Evolutionary conservation across 73 alveolate genomes (phyloP).

Genomic region (Blepharisma japonicum): DNA sequence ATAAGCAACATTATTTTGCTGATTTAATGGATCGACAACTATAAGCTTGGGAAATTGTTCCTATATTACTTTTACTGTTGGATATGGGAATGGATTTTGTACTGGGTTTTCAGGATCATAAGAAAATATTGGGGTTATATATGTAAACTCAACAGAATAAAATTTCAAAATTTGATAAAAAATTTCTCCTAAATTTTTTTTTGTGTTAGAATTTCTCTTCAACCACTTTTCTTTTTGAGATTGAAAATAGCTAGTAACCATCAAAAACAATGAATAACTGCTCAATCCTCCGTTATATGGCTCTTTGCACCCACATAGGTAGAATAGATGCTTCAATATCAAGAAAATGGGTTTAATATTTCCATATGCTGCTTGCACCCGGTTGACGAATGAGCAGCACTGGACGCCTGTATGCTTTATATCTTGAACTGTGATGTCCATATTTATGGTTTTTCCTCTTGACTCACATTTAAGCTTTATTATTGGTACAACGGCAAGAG

Average conservation of each 20-base stretch:
- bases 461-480: slow-evolving; percentile 35
- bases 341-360: slow-evolving; percentile 43
- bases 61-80: neutral
- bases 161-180: neutral
- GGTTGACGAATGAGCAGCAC: slow-evolving; percentile 37
- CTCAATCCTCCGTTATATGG: slow-evolving; percentile 64
- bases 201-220: neutral
- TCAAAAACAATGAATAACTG: slow-evolving; percentile 49
- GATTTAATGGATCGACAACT: slow-evolving; percentile 29
- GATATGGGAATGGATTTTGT: neutral
- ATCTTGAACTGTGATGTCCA: slow-evolving; percentile 43
- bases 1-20: slow-evolving; percentile 13
- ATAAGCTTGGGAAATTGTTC: neutral
- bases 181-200: neutral
- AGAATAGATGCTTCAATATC: slow-evolving; percentile 47
- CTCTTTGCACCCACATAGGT: slow-evolving; percentile 35
- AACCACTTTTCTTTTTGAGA: neutral
- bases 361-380: slow-evolving; percentile 29
- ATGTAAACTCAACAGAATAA: slow-evolving; percentile 10
- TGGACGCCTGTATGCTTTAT: slow-evolving; percentile 39
- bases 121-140: neutral
- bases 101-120: neutral
- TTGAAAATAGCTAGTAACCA: slow-evolving; percentile 43
- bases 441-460: slow-evolving; percentile 21
- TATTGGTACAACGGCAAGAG: slow-evolving; percentile 48